Conservation (phyloP, 352 stramenopile genomes). For the Phytopythium mirpurense region DNA sequence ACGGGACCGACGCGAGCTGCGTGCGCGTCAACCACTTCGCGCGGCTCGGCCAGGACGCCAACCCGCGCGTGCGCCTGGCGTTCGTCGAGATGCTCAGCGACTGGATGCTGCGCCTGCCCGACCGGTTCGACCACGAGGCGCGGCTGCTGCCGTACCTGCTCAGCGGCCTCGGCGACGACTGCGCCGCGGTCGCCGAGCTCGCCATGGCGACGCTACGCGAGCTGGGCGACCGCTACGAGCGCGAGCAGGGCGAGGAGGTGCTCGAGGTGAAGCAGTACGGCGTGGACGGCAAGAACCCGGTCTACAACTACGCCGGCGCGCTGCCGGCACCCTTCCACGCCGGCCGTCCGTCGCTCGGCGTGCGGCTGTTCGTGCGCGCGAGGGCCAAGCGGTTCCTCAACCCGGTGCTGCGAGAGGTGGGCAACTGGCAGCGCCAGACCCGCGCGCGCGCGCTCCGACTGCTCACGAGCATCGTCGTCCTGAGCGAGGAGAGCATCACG, state of each 20-base stretch:
- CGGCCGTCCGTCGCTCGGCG: conserved; percentile 81
- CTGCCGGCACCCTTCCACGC: conserved; percentile 80
- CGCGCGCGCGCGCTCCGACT: conserved; percentile 79
- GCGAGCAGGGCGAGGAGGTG: conserved; percentile 76
- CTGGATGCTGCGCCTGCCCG: conserved; percentile 89
- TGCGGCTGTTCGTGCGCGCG: conserved; percentile 87
- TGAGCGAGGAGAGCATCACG: conserved; percentile 92
- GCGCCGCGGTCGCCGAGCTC: conserved; percentile 27
- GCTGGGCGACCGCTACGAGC: conserved; percentile 53
- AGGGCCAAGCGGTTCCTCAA: conserved; percentile 88
- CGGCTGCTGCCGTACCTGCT: conserved; percentile 94
- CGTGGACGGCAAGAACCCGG: conserved; percentile 85
- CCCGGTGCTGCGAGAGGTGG: conserved; percentile 87
- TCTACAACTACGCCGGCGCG: conserved; percentile 77
- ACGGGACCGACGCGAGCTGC: conserved; percentile 49
- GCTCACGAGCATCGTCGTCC: conserved; percentile 88
- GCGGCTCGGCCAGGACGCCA: conserved; percentile 86
- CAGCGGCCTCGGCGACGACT: conserved; percentile 79
- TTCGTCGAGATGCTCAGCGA: conserved; percentile 87
- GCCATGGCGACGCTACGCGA: conserved; percentile 75
- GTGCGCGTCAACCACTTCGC: conserved; percentile 93
- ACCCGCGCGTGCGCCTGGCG: conserved; percentile 63
- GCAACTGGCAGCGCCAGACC: conserved; percentile 88
- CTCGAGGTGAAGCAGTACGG: conserved; percentile 94
- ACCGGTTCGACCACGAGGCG: conserved; percentile 93